phyloP scores from a whole-genome alignment of 2,329 filamentous ascomycete genomes.

The Fusarium beomiforme region DNA sequence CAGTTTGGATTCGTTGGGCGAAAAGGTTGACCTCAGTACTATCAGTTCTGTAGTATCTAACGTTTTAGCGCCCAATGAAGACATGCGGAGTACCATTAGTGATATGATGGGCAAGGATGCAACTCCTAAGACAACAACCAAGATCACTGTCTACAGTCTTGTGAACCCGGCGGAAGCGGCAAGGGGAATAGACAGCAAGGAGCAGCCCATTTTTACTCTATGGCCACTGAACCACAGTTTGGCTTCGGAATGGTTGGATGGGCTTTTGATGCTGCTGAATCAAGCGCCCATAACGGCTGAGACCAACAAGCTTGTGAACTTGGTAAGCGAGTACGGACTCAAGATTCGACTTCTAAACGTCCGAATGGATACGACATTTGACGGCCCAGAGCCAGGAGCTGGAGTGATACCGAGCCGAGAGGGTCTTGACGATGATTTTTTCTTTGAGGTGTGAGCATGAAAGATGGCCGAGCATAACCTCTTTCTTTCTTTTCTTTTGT shows the following conservation, averaged over 20 bases:
- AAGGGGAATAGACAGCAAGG: slow-evolving; percentile 55
- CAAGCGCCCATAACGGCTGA: slow-evolving; percentile 97
- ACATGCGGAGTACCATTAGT: slow-evolving; percentile 57
- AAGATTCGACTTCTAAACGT: slow-evolving; percentile 95
- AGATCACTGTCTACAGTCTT: slow-evolving; percentile 91
- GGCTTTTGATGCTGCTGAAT: slow-evolving; percentile 91
- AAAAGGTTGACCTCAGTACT: slow-evolving; percentile 86
- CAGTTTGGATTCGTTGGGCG: slow-evolving; percentile 74
- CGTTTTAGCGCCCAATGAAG: slow-evolving; percentile 74
- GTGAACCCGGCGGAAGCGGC: slow-evolving; percentile 53
- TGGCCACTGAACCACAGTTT: slow-evolving; percentile 82
- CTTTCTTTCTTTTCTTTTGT: slow-evolving; percentile 27
- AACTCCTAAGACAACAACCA: slow-evolving; percentile 70
- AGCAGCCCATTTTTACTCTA: slow-evolving; percentile 82
- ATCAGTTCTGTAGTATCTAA: slow-evolving; percentile 96
- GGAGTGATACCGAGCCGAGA: slow-evolving; percentile 84
- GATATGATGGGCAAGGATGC: slow-evolving; percentile 53
- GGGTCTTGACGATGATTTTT: slow-evolving; percentile 92
- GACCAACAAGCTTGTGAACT: slow-evolving; percentile 86
- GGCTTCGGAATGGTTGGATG: slow-evolving; percentile 97
- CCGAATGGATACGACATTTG: slow-evolving; percentile 79
- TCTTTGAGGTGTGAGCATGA: slow-evolving; percentile 74
- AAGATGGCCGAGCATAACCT: neutral
- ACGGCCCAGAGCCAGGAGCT: slow-evolving; percentile 72
- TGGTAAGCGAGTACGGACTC: slow-evolving; percentile 90